phyloP scores from a whole-genome alignment of 1,139 yeast species.

The Candida sp. region DNA sequence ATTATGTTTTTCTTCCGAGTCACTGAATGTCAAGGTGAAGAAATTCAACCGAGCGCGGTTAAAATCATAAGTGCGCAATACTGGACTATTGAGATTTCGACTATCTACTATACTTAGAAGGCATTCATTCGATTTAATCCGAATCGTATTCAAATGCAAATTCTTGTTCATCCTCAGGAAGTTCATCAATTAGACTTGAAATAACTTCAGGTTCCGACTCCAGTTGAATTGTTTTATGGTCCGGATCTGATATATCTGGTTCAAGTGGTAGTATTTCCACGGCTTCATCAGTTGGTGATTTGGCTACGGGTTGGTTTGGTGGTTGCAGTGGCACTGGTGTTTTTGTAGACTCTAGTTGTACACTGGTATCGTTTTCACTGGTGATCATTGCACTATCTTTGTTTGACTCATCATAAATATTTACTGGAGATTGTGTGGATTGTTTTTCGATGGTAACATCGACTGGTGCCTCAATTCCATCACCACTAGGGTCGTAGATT shows the following conservation, averaged over 20 bases:
- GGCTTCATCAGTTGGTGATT: neutral
- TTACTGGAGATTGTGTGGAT: neutral
- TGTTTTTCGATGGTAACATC: neutral
- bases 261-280: neutral
- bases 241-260: neutral
- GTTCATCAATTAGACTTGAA: neutral
- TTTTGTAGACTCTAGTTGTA: neutral
- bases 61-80: conserved; percentile 11
- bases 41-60: conserved; percentile 36
- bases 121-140: conserved; percentile 2
- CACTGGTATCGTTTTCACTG: neutral
- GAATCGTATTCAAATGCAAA: conserved; percentile 14
- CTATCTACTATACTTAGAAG: neutral
- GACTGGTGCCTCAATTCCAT: neutral
- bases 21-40: conserved; percentile 36
- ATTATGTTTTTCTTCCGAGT: conserved; percentile 31
- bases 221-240: neutral
- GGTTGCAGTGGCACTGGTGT: neutral
- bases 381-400: neutral
- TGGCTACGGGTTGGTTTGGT: neutral
- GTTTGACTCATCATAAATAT: neutral
- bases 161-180: conserved; percentile 4
- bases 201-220: neutral
- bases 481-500: conserved; percentile 15
- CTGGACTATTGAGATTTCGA: neutral